Conservation (phyloP, 2,329 filamentous ascomycete species). For the Fusarium tanahbumbuense region DNA sequence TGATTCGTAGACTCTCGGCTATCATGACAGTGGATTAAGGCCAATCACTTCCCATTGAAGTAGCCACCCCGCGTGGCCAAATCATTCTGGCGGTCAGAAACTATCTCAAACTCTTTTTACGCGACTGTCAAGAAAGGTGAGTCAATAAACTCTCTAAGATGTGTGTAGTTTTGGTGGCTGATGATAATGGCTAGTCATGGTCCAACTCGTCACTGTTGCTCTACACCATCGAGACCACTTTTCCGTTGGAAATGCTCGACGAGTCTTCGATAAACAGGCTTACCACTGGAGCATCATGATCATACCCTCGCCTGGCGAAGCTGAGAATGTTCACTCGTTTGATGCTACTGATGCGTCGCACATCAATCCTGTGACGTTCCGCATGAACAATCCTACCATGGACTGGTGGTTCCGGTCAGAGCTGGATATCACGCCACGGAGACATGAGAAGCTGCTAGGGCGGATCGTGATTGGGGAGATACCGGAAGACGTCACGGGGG, state of each 20-base stretch:
- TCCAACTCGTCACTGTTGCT: slow-evolving; percentile 40
- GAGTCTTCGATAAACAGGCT: slow-evolving; percentile 45
- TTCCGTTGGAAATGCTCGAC: slow-evolving; percentile 42
- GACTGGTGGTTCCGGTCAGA: slow-evolving; percentile 47
- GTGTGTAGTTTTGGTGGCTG: no score
- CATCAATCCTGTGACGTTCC: slow-evolving; percentile 48
- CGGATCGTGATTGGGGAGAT: slow-evolving; percentile 45
- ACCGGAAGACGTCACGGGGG: slow-evolving; percentile 24
- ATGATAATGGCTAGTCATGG: slow-evolving; percentile 12
- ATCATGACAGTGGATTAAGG: slow-evolving; percentile 5
- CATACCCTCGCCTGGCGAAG: slow-evolving; percentile 34
- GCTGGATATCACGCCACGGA: slow-evolving; percentile 28
- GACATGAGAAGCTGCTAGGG: slow-evolving; percentile 45
- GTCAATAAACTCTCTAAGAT: neutral
- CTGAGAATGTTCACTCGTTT: slow-evolving; percentile 32
- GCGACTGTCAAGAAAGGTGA: neutral
- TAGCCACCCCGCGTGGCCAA: neutral
- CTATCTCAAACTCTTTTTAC: neutral
- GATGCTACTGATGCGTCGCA: slow-evolving; percentile 49
- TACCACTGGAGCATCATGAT: slow-evolving; percentile 50
- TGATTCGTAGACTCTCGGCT: slow-evolving; percentile 6
- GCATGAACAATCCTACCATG: slow-evolving; percentile 50
- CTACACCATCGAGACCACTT: slow-evolving; percentile 47
- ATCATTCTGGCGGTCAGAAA: slow-evolving; percentile 3
- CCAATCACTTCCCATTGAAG: slow-evolving; percentile 13